Conservation (phyloP, 257 asterid species). For the Dorcoceras hygrometricum region DNA sequence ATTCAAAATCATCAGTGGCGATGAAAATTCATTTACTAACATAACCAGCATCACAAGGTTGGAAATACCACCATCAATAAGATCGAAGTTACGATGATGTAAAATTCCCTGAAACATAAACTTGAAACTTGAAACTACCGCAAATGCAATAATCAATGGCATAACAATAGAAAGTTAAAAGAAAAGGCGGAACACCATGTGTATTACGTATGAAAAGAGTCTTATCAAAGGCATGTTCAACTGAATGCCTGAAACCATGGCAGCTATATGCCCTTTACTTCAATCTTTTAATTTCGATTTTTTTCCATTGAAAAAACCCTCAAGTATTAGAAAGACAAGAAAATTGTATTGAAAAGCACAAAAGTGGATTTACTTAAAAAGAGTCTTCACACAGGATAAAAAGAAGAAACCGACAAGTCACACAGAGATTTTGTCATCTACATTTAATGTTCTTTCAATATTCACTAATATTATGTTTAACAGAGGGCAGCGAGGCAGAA, state of each 20-base stretch:
- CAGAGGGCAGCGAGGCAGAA: neutral
- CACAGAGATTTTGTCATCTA: neutral
- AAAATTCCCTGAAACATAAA: neutral
- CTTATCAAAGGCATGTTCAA: neutral
- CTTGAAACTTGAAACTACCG: conserved; percentile 1
- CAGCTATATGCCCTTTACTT: neutral
- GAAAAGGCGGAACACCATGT: neutral
- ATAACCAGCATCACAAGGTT: neutral
- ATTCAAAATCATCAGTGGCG: conserved; percentile 18
- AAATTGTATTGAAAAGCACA: too few species aligned
- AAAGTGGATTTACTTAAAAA: too few species aligned
- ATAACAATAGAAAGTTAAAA: neutral
- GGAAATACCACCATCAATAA: neutral
- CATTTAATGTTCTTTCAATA: neutral
- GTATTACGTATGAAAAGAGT: neutral
- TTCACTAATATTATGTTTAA: neutral
- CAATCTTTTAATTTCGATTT: neutral
- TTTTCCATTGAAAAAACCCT: too few species aligned
- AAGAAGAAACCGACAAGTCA: neutral
- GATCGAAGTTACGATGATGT: conserved; percentile 6
- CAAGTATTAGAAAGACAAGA: neutral
- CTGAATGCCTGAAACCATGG: neutral
- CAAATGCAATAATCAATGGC: neutral
- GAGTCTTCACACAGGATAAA: neutral
- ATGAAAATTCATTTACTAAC: too few species aligned